Percentiles rank a stretch among this genome's conserved stretches.
Evolutionary conservation across 192 early-diverging fungal genomes (phyloP).

Genomic region (Spizellomyces sp.): DNA sequence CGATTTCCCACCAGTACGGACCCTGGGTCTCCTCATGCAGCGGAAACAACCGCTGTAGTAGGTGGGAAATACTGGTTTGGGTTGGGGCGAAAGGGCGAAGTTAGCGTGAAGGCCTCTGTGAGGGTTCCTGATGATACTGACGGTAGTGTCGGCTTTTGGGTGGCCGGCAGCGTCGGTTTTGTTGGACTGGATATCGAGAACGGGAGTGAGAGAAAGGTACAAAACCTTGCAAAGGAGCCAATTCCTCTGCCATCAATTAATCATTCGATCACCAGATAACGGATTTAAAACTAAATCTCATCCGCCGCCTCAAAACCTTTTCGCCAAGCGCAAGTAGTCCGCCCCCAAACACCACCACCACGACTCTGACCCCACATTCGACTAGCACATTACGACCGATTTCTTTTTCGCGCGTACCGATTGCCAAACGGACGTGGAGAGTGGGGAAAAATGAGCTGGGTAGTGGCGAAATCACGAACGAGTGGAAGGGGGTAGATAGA

Average conservation of each 20-base stretch:
- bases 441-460: slow-evolving; percentile 6
- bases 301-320: slow-evolving; percentile 51
- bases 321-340: slow-evolving; percentile 2
- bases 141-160: slow-evolving; percentile 22
- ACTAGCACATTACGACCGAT: slow-evolving; percentile 34
- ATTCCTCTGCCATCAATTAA: not conserved
- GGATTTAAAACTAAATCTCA: slow-evolving; percentile 33
- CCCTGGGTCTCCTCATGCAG: slow-evolving; percentile 11
- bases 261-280: slow-evolving; percentile 25
- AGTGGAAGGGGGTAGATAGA: slow-evolving; percentile 44
- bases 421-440: slow-evolving; percentile 31
- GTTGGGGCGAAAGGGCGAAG: slow-evolving; percentile 37
- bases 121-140: slow-evolving; percentile 16
- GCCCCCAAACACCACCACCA: not conserved
- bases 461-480: not conserved
- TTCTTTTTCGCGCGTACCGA: slow-evolving; percentile 34
- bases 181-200: slow-evolving; percentile 45
- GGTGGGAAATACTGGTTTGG: slow-evolving; percentile 29
- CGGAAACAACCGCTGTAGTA: slow-evolving; percentile 21
- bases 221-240: not conserved
- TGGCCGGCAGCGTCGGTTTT: slow-evolving; percentile 37
- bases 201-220: slow-evolving; percentile 34
- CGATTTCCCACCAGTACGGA: slow-evolving; percentile 21
- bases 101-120: slow-evolving; percentile 31
- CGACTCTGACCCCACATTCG: not conserved